A percentile compares a stretch with the other conserved stretches of the same genome.
phyloP scores from a whole-genome alignment of 2,329 filamentous ascomycete genomes.

The Leptosphaerulina australis region DNA sequence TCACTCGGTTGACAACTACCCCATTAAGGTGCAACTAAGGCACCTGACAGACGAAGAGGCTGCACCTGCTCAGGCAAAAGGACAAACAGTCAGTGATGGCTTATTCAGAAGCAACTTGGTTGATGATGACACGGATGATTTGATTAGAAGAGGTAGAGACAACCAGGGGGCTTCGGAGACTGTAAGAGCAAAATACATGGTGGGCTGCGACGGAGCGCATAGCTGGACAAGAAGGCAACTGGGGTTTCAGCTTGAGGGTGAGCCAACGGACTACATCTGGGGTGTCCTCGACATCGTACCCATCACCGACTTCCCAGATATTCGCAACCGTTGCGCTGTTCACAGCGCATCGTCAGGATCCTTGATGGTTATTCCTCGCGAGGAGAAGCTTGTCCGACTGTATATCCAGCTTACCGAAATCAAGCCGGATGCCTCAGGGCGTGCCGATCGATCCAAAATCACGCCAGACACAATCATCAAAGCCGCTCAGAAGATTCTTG shows the following conservation, averaged over 20 bases:
- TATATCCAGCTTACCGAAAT: constrained; percentile 67
- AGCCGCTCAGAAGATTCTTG: constrained; percentile 67
- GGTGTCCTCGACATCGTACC: constrained; percentile 61
- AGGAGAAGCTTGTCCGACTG: constrained; percentile 66
- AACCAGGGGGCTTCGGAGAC: constrained; percentile 49
- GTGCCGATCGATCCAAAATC: constrained; percentile 66
- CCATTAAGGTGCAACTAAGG: constrained; percentile 64
- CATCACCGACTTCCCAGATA: constrained; percentile 64
- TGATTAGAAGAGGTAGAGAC: constrained; percentile 51
- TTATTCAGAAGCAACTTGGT: constrained; percentile 66
- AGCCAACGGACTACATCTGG: constrained; percentile 61
- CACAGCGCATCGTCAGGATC: constrained; percentile 63
- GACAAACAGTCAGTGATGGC: constrained; percentile 54
- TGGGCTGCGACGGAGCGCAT: constrained; percentile 72
- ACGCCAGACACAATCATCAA: constrained; percentile 67
- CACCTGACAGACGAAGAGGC: constrained; percentile 65
- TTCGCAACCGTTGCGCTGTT: constrained; percentile 64
- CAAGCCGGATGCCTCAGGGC: constrained; percentile 52
- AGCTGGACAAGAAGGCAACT: constrained; percentile 67
- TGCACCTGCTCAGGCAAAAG: constrained; percentile 55
- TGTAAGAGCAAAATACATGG: constrained; percentile 66
- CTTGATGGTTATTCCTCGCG: constrained; percentile 69
- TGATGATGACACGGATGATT: constrained; percentile 62
- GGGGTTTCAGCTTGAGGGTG: constrained; percentile 62
- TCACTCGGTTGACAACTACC: constrained; percentile 56